Percentiles rank a stretch among this genome's conserved stretches.
phyloP scores from a whole-genome alignment of 176 grass and related monocot genomes.

The Musa itinerans region DNA sequence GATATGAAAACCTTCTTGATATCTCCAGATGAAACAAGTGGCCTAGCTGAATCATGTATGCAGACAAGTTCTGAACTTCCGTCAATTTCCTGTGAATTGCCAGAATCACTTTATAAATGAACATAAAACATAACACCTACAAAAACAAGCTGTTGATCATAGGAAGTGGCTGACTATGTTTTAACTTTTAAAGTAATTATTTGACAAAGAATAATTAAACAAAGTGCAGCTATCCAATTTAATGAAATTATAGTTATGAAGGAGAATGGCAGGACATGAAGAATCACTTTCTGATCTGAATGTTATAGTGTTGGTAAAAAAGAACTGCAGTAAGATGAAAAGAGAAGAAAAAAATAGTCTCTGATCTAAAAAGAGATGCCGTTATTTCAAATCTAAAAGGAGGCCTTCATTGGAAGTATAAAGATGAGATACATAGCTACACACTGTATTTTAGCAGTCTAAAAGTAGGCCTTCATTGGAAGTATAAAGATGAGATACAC shows the following conservation, averaged over 20 bases:
- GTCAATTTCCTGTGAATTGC: conserved; percentile 56
- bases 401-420: neutral
- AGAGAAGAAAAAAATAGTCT: too few relatives aligned
- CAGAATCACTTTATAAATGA: neutral
- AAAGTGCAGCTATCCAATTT: too few relatives aligned
- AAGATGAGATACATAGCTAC: neutral
- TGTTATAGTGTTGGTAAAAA: too few relatives aligned
- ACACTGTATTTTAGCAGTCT: neutral
- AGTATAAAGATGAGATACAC: neutral
- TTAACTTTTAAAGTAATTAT: too few relatives aligned
- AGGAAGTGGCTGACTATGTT: neutral
- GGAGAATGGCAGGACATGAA: too few relatives aligned
- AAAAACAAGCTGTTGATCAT: neutral
- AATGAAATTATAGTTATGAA: too few relatives aligned
- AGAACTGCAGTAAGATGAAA: too few relatives aligned
- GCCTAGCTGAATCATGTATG: conserved; percentile 91
- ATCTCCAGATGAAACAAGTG: conserved; percentile 63
- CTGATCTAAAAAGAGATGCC: too few relatives aligned
- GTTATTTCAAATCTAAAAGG: neutral
- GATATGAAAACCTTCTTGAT: conserved; percentile 57
- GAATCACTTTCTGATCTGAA: too few relatives aligned
- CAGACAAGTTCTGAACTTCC: conserved; percentile 81
- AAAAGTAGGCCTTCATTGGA: neutral
- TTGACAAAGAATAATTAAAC: too few relatives aligned
- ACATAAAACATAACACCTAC: neutral